These are phyloP conservation scores for Tetratostichococcus sp. DNA, from an alignment of 139 green algal species.

Conservation along the genomic window DNA sequence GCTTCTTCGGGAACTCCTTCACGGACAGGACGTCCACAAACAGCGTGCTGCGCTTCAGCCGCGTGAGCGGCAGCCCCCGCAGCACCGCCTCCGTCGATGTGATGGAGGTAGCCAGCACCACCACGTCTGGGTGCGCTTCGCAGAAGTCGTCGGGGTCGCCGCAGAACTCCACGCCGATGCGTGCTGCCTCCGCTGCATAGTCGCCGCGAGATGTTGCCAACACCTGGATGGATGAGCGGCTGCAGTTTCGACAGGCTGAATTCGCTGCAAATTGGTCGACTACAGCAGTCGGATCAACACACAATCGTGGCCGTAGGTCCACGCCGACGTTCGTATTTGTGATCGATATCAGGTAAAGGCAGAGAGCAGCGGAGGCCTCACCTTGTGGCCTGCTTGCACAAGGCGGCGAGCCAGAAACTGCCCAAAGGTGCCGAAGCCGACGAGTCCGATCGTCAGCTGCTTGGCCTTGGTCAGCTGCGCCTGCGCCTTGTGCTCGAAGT, in stretches of 20 bases:
- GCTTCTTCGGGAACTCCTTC: constrained; percentile 95
- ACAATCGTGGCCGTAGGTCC: no score
- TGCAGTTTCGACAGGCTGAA: no score
- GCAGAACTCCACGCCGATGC: constrained; percentile 87
- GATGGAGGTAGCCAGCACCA: constrained; percentile 90
- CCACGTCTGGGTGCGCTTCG: constrained; percentile 96
- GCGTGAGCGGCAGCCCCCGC: constrained; percentile 70
- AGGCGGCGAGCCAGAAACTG: constrained; percentile 94
- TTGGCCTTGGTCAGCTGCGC: constrained; percentile 19
- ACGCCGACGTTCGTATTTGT: no score
- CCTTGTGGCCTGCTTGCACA: constrained; percentile 69
- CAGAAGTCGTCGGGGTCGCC: constrained; percentile 89
- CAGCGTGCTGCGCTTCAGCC: constrained; percentile 88
- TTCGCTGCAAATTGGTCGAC: no score
- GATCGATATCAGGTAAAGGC: no score
- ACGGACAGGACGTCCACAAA: constrained; percentile 98
- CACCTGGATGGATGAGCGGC: constrained; percentile 42
- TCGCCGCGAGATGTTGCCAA: constrained; percentile 76
- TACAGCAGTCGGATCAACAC: no score
- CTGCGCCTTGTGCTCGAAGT: constrained; percentile 31
- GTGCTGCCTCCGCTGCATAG: constrained; percentile 65
- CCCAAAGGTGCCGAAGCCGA: constrained; percentile 98
- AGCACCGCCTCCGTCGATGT: constrained; percentile 85
- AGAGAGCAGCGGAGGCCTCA: constrained; percentile 3
- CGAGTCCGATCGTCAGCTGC: constrained; percentile 84